Percentiles rank a stretch among this genome's conserved stretches.
These are phyloP conservation scores for Cordia subcordata DNA, from an alignment of 257 asterid species.

Conservation along the genomic window DNA sequence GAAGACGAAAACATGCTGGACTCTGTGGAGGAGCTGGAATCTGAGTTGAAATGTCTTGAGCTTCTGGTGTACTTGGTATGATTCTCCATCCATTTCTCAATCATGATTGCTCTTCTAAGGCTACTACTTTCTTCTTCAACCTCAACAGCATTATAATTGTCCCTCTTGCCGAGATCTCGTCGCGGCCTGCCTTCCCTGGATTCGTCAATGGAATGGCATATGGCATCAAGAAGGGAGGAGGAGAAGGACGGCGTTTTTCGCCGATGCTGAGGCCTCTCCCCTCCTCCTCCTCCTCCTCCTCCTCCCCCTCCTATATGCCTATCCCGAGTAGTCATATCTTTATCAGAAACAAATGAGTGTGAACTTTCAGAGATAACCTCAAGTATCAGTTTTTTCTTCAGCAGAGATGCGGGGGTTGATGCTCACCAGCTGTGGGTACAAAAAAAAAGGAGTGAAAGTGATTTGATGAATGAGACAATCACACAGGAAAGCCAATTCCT, in stretches of 20 bases:
- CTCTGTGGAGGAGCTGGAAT: slow-evolving; percentile 25
- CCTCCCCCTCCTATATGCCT: slow-evolving; percentile 19
- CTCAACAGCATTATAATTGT: slow-evolving; percentile 21
- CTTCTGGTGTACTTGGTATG: slow-evolving; percentile 3
- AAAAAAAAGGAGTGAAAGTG: slow-evolving; percentile 4
- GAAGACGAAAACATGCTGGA: slow-evolving; percentile 61
- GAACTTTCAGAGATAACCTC: not conserved
- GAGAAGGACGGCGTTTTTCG: slow-evolving; percentile 72
- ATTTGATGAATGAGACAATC: slow-evolving; percentile 2
- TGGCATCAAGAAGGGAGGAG: slow-evolving; percentile 76
- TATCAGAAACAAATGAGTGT: not conserved
- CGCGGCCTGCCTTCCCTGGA: slow-evolving; percentile 12
- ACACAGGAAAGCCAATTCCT: slow-evolving; percentile 42
- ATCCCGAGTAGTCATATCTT: slow-evolving; percentile 22
- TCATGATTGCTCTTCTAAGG: slow-evolving; percentile 61
- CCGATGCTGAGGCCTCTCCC: slow-evolving; percentile 29
- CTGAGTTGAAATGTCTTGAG: not conserved
- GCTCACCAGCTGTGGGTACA: slow-evolving; percentile 10
- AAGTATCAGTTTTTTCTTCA: not conserved
- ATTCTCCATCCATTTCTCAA: slow-evolving; percentile 78
- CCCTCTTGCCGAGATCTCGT: slow-evolving; percentile 8
- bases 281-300: slow-evolving; percentile 24
- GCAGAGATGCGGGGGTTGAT: slow-evolving; percentile 4
- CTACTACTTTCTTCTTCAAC: slow-evolving; percentile 58
- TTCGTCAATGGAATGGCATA: slow-evolving; percentile 73